Base-by-base conservation (phyloP, 352 stramenopile genomes). In the Pythium angustatum region DNA sequence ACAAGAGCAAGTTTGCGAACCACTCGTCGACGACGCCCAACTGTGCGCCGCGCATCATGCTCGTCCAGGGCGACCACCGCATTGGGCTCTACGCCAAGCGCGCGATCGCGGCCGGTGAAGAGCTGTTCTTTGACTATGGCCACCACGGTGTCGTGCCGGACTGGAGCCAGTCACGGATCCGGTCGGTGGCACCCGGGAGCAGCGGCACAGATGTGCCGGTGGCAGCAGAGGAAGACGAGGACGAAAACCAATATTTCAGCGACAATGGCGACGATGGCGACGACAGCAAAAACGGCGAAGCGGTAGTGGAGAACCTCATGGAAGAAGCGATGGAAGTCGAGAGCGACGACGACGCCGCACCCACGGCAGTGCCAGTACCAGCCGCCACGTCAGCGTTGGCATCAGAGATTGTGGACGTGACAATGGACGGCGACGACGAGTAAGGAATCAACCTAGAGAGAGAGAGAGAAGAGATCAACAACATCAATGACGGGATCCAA, bases 1-100 rank as follows among this genome's bases (percentile, higher is more conserved):
- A 98, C 83, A 98, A 98, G 73, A 96, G 90, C 57, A 94, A 97
- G 56, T 98, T 97, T 68, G 88, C 91, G 1, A 97, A 98, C 65
- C 93, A 98, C 67, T 76, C 77, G 47, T 87, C 84, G 2, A 71
- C 68, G 9, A 45, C 78, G 2, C 83, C 90, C 0, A 98, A 98
- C 70, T 96, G 88, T 57, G 77, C 86, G 41, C 80, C 93, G 5
- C 81, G 82, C 27, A 96, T 97, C 64, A 84, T 98, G 69, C 68
- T 87, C 26, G 91, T 98, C 11, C 96, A 97, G 36, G 95, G 96
- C 27, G 88, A 98, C 58, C 82, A 96, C 56, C 81, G 91, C 62
- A 98, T 99, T 64, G 94, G 87, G 7, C 90, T 99, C 47, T 99
- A 95, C 76, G 94, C 96, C 2, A 90, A 90, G 40, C 53, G 87